Evolutionary conservation across 331 rosid species (phyloP), one percentile per base, ranked within the genome.

Genomic region (Malus hybrid): DNA sequence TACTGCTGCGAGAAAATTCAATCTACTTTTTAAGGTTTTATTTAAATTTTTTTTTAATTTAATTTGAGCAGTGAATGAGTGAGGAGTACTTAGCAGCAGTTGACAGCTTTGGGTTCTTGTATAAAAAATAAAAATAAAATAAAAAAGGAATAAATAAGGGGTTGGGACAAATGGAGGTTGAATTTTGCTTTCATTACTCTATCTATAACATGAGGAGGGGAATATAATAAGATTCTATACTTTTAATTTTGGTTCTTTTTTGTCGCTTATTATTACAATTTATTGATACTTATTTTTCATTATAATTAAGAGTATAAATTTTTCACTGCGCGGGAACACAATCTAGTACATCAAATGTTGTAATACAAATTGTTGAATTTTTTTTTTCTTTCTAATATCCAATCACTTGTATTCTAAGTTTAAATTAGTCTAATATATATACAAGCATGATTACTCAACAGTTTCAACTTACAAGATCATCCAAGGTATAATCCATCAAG

Each of bases 271-370:
- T 24, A 24, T 24, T 24, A 24, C 24, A 1, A 24, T 24, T 24
- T 24, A 8, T 36, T 36, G 1, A 36, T 8, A 36, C 1, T 2
- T 36, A 8, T 36, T 36, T 36, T 36, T 2, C 3, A 1, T 36
- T 36, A 36, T 36, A 36, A 36, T 36, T 8, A 36, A 36, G 10
- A 36, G 11, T 36, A 36, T 0, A 8, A 36, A 0, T 36, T 36
- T 36, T 36, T 36, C 0, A 36, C 0, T 8, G 11, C 0, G 10
- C 0, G 0, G 0, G 1, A 8, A 8, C 0, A 36, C 42, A 1
- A 0, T 0, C 3, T 34, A 0, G 42, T 0, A 36, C 11, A 36
- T 2, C 10, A 8, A 36, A 3, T 36, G 42, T 36, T 36, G 10
- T 36, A 36, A 2, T 36, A 2, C 10, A 36, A 36, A 1, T 8